Evolutionary conservation across 495 filamentous ascomycete genomes (phyloP).

Genomic region (Poronia punctata): DNA sequence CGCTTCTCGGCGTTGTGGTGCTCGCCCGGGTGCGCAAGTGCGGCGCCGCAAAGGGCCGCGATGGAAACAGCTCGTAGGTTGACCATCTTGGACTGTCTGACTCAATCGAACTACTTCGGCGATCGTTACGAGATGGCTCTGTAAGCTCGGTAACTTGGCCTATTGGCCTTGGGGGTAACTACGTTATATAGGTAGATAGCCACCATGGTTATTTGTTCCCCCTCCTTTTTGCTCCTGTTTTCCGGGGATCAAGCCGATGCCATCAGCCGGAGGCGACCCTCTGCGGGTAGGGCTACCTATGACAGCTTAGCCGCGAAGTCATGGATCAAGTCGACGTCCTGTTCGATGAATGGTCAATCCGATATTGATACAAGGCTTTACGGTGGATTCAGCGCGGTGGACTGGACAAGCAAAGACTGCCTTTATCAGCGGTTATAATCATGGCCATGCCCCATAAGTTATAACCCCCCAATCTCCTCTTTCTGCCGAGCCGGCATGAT

Average conservation of each 20-base stretch:
- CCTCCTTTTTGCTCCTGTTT: background rate
- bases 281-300: background rate
- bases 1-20: conserved; percentile 22
- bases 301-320: conserved; percentile 8
- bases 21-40: conserved; percentile 27
- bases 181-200: no score
- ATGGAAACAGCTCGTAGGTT: background rate
- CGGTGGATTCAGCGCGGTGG: no score
- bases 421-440: no score
- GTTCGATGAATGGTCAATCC: no score
- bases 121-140: background rate
- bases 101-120: background rate
- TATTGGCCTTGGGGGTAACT: no score
- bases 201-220: no score
- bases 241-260: background rate
- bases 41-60: conserved; percentile 13
- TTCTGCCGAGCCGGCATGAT: no score
- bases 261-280: background rate
- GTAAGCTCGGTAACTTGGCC: background rate
- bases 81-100: conserved; percentile 6
- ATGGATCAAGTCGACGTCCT: conserved; percentile 2
- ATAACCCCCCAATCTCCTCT: no score
- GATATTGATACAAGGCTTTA: no score
- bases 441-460: no score
- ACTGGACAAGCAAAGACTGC: no score